Conservation (phyloP, 192 early-diverging fungal species). For the Funneliformis geosporum region DNA sequence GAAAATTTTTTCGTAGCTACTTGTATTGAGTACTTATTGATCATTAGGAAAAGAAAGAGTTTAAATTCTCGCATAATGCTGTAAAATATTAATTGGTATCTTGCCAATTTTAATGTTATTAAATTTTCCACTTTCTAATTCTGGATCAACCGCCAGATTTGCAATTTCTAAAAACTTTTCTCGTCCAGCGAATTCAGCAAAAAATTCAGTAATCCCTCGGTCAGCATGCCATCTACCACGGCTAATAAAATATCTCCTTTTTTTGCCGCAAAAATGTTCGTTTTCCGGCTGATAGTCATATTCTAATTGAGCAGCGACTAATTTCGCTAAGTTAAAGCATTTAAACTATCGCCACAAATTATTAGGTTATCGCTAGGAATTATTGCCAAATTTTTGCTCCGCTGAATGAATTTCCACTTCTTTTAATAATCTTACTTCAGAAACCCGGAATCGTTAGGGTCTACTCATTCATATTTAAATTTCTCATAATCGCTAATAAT, state of each 20-base stretch:
- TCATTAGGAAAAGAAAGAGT: too few species aligned
- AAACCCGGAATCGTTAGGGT: slow-evolving; percentile 15
- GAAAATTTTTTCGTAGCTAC: too few species aligned
- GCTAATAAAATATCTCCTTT: slow-evolving; percentile 16
- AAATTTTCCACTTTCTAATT: background rate
- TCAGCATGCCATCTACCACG: slow-evolving; percentile 1
- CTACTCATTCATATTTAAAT: slow-evolving; percentile 12
- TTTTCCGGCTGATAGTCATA: slow-evolving; percentile 20
- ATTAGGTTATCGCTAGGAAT: slow-evolving; percentile 16
- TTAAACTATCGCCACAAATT: slow-evolving; percentile 18
- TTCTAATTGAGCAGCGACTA: slow-evolving; percentile 8
- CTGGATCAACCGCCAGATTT: background rate
- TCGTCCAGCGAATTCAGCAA: slow-evolving; percentile 1
- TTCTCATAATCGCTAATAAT: slow-evolving; percentile 15
- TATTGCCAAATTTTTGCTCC: background rate
- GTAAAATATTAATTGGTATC: slow-evolving; percentile 10
- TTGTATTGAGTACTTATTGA: too few species aligned
- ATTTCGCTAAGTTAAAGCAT: too few species aligned
- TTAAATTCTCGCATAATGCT: slow-evolving; percentile 18
- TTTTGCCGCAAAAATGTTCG: slow-evolving; percentile 15
- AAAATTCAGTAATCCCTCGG: slow-evolving; percentile 1
- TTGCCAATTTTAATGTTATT: slow-evolving; percentile 10
- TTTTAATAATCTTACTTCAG: slow-evolving; percentile 10
- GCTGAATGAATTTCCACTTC: slow-evolving; percentile 3
- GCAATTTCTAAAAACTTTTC: slow-evolving; percentile 14